Evolutionary conservation across 768 basidiomycete species (phyloP).

Genomic region (Panaeolus cyanescens): DNA sequence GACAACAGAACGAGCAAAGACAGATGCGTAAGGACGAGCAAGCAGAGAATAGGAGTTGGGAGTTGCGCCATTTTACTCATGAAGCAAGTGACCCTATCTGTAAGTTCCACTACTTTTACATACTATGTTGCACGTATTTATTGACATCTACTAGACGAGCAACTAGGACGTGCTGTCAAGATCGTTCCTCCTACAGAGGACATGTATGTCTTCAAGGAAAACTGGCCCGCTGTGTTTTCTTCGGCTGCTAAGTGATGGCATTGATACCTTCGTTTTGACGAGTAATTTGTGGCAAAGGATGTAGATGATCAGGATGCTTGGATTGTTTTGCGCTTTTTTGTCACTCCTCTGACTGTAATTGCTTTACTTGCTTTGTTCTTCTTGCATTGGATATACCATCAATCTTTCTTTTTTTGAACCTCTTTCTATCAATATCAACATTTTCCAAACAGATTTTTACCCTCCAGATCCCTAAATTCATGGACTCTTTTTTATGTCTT

Average conservation of each 20-base stretch:
- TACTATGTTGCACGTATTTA: neutral
- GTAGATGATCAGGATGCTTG: neutral
- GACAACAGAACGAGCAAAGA: conserved; percentile 82
- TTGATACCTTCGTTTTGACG: neutral
- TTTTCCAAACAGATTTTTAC: neutral
- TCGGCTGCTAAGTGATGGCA: neutral
- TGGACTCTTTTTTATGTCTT: neutral
- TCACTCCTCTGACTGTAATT: neutral
- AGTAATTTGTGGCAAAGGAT: neutral
- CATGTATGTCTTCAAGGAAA: conserved; percentile 67
- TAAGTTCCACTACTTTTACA: conserved; percentile 34
- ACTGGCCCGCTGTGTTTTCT: conserved; percentile 42
- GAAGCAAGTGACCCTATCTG: conserved; percentile 74
- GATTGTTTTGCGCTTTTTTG: neutral
- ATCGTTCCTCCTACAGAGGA: conserved; percentile 75
- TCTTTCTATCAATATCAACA: neutral
- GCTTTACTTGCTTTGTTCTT: neutral
- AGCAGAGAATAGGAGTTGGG: conserved; percentile 72
- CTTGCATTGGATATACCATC: neutral
- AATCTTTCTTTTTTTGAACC: neutral
- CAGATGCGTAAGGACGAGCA: conserved; percentile 84
- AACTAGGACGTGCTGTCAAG: conserved; percentile 63
- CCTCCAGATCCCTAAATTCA: neutral
- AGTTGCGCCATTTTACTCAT: conserved; percentile 74
- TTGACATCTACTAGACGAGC: conserved; percentile 57